Percentiles rank a stretch among this genome's conserved stretches.
Conservation (phyloP, 2,329 filamentous ascomycete genomes). For the Lasiodiplodia sp. region DNA sequence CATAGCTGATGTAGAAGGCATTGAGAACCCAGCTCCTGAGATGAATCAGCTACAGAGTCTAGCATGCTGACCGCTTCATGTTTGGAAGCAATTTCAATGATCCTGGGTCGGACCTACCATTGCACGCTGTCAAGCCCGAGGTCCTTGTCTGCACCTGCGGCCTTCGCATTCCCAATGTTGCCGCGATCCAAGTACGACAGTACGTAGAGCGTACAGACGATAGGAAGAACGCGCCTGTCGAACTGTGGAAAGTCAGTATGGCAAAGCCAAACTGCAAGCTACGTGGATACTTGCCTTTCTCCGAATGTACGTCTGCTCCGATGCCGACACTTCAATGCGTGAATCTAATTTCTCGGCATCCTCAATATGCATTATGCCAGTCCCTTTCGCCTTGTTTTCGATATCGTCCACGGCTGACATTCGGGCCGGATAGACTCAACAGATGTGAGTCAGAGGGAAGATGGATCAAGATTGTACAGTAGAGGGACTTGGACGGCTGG, state of each 20-base stretch:
- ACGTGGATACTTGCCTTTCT: not conserved
- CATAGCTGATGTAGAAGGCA: conserved; percentile 62
- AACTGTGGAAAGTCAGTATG: conserved; percentile 29
- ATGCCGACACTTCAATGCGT: conserved; percentile 6
- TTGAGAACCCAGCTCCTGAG: conserved; percentile 61
- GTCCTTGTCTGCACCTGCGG: conserved; percentile 39
- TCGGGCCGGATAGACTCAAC: not conserved
- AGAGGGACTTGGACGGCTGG: not conserved
- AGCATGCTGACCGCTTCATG: not conserved
- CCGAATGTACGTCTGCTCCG: not conserved
- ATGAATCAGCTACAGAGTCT: conserved; percentile 4
- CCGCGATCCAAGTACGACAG: conserved; percentile 39
- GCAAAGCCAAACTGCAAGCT: not conserved
- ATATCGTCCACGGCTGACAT: not conserved
- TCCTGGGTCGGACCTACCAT: conserved; percentile 49
- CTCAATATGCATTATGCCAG: conserved; percentile 2
- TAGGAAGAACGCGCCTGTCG: conserved; percentile 38
- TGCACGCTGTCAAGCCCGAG: conserved; percentile 57
- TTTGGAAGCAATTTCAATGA: not conserved
- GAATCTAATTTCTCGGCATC: not conserved
- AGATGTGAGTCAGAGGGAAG: not conserved
- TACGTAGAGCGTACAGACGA: conserved; percentile 40
- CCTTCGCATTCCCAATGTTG: conserved; percentile 52
- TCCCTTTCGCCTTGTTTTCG: not conserved
- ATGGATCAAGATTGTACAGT: not conserved